Base-by-base conservation (phyloP, 495 filamentous ascomycete genomes). In the Rostrohypoxylon terebratum region DNA sequence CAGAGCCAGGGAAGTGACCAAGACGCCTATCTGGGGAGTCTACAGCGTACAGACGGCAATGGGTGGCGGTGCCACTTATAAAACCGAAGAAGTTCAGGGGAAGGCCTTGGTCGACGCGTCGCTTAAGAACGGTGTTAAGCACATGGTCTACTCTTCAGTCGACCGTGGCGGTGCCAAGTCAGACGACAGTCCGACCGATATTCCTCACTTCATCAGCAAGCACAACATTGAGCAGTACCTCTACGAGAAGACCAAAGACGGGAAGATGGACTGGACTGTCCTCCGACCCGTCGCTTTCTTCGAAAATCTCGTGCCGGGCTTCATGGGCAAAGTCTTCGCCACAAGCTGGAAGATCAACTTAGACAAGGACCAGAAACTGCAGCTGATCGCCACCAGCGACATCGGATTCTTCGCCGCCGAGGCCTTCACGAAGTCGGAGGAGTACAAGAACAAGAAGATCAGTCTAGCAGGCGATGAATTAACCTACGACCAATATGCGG, bases 141-240 rank as follows among this genome's bases (percentile, higher is more conserved):
- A 83, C 72, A 88, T 91, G 65, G 84, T 91, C 5, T 91, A 90
- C 76, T 81, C 80, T 10, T 87, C 85, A n/a, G 87, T 90, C 8
- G 89, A 91, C 65, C 87, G 89, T 2, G 85, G 86, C 28, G 88
- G 87, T 20, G 77, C 83, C n/a, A 75, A 75, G 6, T 88, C 84
- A 36, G 77, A 80, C 45, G 53, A 79, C 16, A 87, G 85, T 60
- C 83, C 86, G 4, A 91, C 89, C 1, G 65, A 81, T 14, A 78
- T 91, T 51, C 88, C 87, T 25, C 89, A 91, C 69, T 91, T 90
- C 79, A 80, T 83, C 61, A 79, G 68, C 80, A 91, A 91, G 77
- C 82, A 89, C 65, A 72, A 85, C 18, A 87, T 91, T 69, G 90
- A 91, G 72, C 72, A 85, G 21, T 77, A 91, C 73, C 81, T 91